Base-by-base conservation (phyloP, 441 rosid genomes). In the Croton setiger region DNA sequence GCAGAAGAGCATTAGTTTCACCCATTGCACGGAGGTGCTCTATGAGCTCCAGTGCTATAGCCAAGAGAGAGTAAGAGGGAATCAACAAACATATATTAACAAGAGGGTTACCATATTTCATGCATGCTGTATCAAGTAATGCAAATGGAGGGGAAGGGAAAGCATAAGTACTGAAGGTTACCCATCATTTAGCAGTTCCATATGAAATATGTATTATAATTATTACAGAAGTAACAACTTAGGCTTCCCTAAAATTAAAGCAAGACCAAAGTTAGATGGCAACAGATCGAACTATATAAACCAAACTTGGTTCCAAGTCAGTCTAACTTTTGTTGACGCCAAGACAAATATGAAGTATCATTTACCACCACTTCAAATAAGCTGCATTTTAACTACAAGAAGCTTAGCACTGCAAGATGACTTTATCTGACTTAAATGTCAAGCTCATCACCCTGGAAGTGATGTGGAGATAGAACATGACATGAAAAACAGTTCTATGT, bases 1-100 rank as follows among this genome's bases (percentile, higher is more conserved):
- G 87, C 69, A 90, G 81, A 82, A 92, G 96, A 75, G 95, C 98
- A 77, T 90, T 95, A 41, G 96, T 95, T 82, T 95, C 99, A 23
- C 99, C 99, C 99, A 95, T 92, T 39, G 93, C 73, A 60, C 97
- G 96, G 55, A 95, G 87, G 82, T 95, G 98, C 70, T 95, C 97
- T 68, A 95, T 92, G 76, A 95, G 85, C 76, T 95, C 97, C 78
- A 95, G 53, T 67, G 99, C 99, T 95, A 77, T 67, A 73, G 13
- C 31, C 10, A 33, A 36, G 41, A 20, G n/a, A 27, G 35, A 78
- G 45, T 49, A 53, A 36, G 27, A 62, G 55, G 47, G 37, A 71
- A 55, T 37, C 17, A 63, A 33, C 17, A 44, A 57, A 9, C 39
- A 67, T 0, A 52, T 45, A 45, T 4, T 44, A 13, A 44, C 31